phyloP scores from a whole-genome alignment of 768 basidiomycete genomes.

The Naematelia encephala region DNA sequence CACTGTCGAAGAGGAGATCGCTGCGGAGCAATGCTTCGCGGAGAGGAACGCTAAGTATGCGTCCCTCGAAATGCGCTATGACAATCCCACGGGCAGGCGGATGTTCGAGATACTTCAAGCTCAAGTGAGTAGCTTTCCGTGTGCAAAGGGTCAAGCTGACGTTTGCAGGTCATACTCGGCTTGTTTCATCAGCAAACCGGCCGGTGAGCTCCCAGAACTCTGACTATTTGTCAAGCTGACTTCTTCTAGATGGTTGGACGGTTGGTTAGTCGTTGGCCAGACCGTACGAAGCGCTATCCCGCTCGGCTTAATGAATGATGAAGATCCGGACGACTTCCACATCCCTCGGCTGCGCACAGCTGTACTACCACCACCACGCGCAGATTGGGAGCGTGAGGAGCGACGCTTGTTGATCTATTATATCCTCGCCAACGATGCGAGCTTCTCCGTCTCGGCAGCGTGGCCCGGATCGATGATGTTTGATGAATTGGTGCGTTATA shows the following conservation, averaged over 20 bases:
- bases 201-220: slow-evolving; percentile 5
- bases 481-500: slow-evolving; percentile 37
- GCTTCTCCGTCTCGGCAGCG: slow-evolving; percentile 22
- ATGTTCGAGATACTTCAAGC: slow-evolving; percentile 37
- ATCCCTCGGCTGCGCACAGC: slow-evolving; percentile 8
- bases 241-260: slow-evolving; percentile 35
- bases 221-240: slow-evolving; percentile 18
- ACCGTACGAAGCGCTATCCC: slow-evolving; percentile 22
- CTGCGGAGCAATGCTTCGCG: slow-evolving; percentile 30
- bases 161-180: neutral
- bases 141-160: slow-evolving; percentile 2
- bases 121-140: slow-evolving; percentile 9
- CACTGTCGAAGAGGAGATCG: slow-evolving; percentile 16
- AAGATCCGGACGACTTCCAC: slow-evolving; percentile 10
- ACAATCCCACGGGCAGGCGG: slow-evolving; percentile 8
- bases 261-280: slow-evolving; percentile 29
- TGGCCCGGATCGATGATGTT: slow-evolving; percentile 28
- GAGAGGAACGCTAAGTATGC: slow-evolving; percentile 37
- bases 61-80: slow-evolving; percentile 11
- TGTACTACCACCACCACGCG: slow-evolving; percentile 22
- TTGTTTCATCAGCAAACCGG: neutral
- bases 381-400: slow-evolving; percentile 40
- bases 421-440: slow-evolving; percentile 24
- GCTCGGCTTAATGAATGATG: slow-evolving; percentile 26
- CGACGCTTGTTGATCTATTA: slow-evolving; percentile 26